These are phyloP conservation scores for Mycena chlorophos DNA, from an alignment of 768 basidiomycete species.

Conservation along the genomic window DNA sequence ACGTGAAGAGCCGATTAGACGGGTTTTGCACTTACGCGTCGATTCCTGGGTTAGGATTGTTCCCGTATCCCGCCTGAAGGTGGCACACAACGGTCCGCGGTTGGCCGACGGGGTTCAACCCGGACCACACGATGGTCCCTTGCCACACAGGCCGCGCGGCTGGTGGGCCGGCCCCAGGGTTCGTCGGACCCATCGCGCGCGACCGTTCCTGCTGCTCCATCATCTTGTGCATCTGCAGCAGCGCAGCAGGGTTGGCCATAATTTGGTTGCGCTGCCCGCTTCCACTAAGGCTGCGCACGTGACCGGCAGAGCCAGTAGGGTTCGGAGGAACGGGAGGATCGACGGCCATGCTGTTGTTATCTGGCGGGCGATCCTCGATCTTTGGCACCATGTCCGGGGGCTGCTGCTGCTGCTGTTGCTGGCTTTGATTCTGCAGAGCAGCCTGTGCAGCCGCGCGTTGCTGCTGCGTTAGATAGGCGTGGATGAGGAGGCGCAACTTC, in stretches of 20 bases:
- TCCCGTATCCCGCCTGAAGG: constrained; percentile 9
- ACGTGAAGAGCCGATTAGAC: not conserved
- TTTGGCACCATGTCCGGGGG: not conserved
- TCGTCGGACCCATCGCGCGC: constrained; percentile 20
- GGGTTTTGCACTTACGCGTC: constrained; percentile 38
- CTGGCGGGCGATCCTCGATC: constrained; percentile 7
- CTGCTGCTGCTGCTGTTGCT: not conserved
- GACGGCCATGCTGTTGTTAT: not conserved
- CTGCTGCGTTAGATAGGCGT: not conserved
- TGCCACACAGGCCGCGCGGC: constrained; percentile 19
- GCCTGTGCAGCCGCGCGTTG: not conserved
- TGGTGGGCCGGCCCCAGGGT: constrained; percentile 22
- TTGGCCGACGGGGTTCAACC: constrained; percentile 6
- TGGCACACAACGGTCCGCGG: constrained; percentile 5
- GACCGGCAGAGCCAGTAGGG: constrained; percentile 1
- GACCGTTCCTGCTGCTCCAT: constrained; percentile 44
- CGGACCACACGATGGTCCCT: constrained; percentile 13
- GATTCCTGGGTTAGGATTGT: not conserved
- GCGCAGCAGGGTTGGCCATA: constrained; percentile 15
- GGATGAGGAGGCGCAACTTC: constrained; percentile 4
- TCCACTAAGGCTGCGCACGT: constrained; percentile 14
- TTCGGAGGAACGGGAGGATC: constrained; percentile 9
- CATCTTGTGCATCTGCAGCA: constrained; percentile 49
- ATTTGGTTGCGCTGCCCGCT: constrained; percentile 5
- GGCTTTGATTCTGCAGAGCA: constrained; percentile 1